Percentiles rank a stretch among this genome's conserved stretches.
Conservation (phyloP, 1,284 basidiomycete genomes). For the Boletellus sp. region DNA sequence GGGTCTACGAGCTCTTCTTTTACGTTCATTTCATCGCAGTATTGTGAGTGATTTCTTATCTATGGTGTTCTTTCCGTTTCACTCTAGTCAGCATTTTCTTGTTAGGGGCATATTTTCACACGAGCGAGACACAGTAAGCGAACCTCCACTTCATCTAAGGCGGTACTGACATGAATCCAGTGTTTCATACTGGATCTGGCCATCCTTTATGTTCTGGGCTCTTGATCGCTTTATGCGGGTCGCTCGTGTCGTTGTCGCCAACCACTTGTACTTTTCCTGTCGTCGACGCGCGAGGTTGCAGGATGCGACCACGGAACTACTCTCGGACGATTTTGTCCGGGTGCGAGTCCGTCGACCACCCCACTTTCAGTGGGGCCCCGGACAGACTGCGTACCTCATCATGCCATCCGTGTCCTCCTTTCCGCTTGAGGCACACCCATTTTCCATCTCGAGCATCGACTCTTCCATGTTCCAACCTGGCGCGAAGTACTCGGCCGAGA, state of each 20-base stretch:
- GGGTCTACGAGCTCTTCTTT: slow-evolving; percentile 49
- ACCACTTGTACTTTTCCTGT: slow-evolving; percentile 34
- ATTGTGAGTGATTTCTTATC: slow-evolving; percentile 33
- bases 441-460: slow-evolving; percentile 50
- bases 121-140: slow-evolving; percentile 21
- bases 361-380: slow-evolving; percentile 37
- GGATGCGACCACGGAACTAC: slow-evolving; percentile 25
- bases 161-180: slow-evolving; percentile 4
- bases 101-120: slow-evolving; percentile 42
- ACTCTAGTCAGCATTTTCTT: slow-evolving; percentile 36
- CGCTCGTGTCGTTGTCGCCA: slow-evolving; percentile 49
- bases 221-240: slow-evolving; percentile 57
- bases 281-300: slow-evolving; percentile 13
- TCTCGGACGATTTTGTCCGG: slow-evolving; percentile 25
- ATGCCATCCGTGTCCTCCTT: slow-evolving; percentile 42
- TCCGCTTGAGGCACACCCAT: slow-evolving; percentile 52
- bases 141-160: slow-evolving; percentile 14
- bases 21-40: slow-evolving; percentile 39
- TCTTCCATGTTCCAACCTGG: slow-evolving; percentile 14
- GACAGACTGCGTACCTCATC: slow-evolving; percentile 49
- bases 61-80: not conserved
- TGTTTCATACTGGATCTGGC: slow-evolving; percentile 45
- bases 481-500: not conserved
- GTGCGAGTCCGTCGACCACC: slow-evolving; percentile 22
- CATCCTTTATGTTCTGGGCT: slow-evolving; percentile 61